Conservation (phyloP, 2,329 filamentous ascomycete species). For the Neonectria punicea region DNA sequence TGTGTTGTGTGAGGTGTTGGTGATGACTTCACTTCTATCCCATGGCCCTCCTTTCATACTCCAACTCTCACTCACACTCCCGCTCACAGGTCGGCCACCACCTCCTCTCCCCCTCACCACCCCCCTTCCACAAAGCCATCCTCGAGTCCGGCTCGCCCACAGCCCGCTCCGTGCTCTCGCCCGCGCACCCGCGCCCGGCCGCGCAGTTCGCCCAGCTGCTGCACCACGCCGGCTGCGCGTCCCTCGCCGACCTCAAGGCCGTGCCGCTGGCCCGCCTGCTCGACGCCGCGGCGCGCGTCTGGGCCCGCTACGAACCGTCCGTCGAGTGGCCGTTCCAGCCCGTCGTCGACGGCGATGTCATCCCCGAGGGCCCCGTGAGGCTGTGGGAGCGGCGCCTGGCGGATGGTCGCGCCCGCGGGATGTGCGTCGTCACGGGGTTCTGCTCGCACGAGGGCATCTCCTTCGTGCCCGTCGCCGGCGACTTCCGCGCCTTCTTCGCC, state of each 20-base stretch:
- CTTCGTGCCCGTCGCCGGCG: slow-evolving; percentile 66
- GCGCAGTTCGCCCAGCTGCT: slow-evolving; percentile 57
- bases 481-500: slow-evolving; percentile 71
- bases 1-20: slow-evolving; percentile 11
- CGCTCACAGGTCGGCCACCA: slow-evolving; percentile 71
- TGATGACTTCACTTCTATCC: not conserved
- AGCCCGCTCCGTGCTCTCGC: slow-evolving; percentile 62
- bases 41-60: no score
- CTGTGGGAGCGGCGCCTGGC: slow-evolving; percentile 19
- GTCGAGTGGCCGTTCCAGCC: slow-evolving; percentile 75
- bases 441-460: slow-evolving; percentile 75
- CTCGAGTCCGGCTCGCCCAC: slow-evolving; percentile 68
- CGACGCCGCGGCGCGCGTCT: slow-evolving; percentile 57
- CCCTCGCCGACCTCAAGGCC: slow-evolving; percentile 48
- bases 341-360: slow-evolving; percentile 64
- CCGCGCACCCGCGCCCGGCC: slow-evolving; percentile 66
- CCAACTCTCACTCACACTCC: slow-evolving; percentile 20
- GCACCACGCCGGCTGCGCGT: slow-evolving; percentile 2
- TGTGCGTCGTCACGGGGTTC: slow-evolving; percentile 72
- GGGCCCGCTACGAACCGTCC: slow-evolving; percentile 52
- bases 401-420: slow-evolving; percentile 8
- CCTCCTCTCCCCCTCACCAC: slow-evolving; percentile 61
- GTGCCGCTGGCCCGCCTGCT: slow-evolving; percentile 63
- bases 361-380: slow-evolving; percentile 52
- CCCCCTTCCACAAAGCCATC: slow-evolving; percentile 63